Percentiles rank a stretch among this genome's conserved stretches.
These are phyloP conservation scores for Alloteropsis angusta DNA, from an alignment of 202 grass and related monocot genomes.

Conservation along the genomic window DNA sequence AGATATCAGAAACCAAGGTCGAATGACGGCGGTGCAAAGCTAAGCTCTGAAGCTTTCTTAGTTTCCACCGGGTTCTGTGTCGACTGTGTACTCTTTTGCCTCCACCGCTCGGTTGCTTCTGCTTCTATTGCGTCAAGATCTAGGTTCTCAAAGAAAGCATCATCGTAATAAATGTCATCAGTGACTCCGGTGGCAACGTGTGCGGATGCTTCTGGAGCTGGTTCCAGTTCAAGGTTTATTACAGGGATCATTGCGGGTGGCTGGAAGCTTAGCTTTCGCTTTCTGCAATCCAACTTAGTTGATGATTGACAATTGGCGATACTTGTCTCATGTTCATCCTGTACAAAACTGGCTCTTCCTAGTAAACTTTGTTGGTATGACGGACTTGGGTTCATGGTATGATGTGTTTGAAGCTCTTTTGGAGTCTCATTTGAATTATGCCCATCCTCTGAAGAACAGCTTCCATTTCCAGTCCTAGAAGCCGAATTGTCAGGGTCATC, in stretches of 20 bases:
- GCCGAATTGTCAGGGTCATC: slow-evolving; percentile 37
- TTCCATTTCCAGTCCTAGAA: slow-evolving; percentile 43
- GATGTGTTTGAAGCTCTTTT: slow-evolving; percentile 23
- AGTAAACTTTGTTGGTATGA: slow-evolving; percentile 24
- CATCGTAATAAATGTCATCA: slow-evolving; percentile 39
- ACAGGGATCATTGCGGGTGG: slow-evolving; percentile 28
- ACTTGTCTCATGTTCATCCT: slow-evolving; percentile 23
- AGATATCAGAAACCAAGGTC: slow-evolving; percentile 51
- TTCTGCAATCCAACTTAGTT: slow-evolving; percentile 64
- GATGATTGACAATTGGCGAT: slow-evolving; percentile 37
- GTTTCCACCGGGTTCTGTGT: slow-evolving; percentile 10
- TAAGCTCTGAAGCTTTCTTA: slow-evolving; percentile 30
- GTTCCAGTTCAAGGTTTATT: slow-evolving; percentile 29
- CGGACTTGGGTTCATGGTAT: slow-evolving; percentile 37
- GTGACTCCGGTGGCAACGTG: background rate
- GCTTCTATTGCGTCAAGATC: slow-evolving; percentile 87
- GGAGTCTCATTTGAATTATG: slow-evolving; percentile 37
- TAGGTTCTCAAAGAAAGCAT: slow-evolving; percentile 65
- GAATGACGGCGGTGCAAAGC: slow-evolving; percentile 54
- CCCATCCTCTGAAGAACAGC: slow-evolving; percentile 38
- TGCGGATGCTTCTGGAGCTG: slow-evolving; percentile 5
- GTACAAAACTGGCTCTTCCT: slow-evolving; percentile 16
- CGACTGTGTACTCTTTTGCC: slow-evolving; percentile 26
- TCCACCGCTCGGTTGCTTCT: slow-evolving; percentile 49
- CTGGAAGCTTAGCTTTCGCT: slow-evolving; percentile 86